Evolutionary conservation across 208 protist species (phyloP).

Genomic region (Trypanosoma avium): DNA sequence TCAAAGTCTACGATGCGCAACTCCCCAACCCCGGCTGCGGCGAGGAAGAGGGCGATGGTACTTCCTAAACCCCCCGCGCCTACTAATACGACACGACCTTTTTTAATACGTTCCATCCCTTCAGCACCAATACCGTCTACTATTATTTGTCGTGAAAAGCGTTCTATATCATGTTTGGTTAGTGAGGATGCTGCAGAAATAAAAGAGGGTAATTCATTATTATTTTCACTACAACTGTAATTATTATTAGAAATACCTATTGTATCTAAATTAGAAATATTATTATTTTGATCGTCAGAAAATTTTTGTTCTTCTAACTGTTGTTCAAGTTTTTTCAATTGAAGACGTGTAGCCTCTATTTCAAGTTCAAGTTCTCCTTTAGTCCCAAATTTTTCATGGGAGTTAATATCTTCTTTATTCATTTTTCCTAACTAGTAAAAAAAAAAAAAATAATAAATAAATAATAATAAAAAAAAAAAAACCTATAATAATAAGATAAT

Average conservation of each 20-base stretch:
- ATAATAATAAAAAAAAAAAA: neutral
- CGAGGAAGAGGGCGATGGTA: slow-evolving; percentile 92
- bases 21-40: slow-evolving; percentile 89
- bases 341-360: slow-evolving; percentile 17
- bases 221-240: neutral
- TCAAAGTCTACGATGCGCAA: slow-evolving; percentile 93
- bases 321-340: slow-evolving; percentile 19
- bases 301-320: neutral
- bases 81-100: slow-evolving; percentile 79
- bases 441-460: neutral
- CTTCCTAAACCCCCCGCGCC: slow-evolving; percentile 95
- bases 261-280: neutral
- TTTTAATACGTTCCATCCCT: slow-evolving; percentile 69
- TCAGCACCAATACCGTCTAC: slow-evolving; percentile 78
- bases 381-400: neutral
- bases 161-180: slow-evolving; percentile 69
- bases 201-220: slow-evolving; percentile 7
- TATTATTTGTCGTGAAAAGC: slow-evolving; percentile 90
- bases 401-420: neutral
- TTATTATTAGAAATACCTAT: neutral
- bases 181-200: slow-evolving; percentile 33
- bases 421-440: neutral
- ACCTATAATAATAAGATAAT: too few species aligned
- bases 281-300: neutral
- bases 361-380: slow-evolving; percentile 19